These are phyloP conservation scores for Quillaja saponaria DNA, from an alignment of 306 rosid genomes.

Conservation along the genomic window DNA sequence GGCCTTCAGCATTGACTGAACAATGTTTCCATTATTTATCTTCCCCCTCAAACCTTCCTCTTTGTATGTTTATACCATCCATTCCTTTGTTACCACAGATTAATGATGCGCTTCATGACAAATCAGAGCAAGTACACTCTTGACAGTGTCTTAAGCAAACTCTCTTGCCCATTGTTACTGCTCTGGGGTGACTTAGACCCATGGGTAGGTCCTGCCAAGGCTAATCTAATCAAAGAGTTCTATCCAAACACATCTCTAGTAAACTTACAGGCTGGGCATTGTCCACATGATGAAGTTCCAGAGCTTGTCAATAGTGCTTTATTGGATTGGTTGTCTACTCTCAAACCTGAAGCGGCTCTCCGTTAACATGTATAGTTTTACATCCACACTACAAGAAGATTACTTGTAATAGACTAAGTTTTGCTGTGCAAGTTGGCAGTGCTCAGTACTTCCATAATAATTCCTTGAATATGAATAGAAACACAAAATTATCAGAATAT, in stretches of 20 bases:
- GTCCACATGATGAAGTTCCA: slow-evolving; percentile 90
- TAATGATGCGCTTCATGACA: slow-evolving; percentile 83
- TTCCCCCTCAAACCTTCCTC: neutral
- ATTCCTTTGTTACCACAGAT: slow-evolving; percentile 46
- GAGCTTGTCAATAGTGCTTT: slow-evolving; percentile 77
- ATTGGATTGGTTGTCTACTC: slow-evolving; percentile 67
- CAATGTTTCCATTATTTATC: neutral
- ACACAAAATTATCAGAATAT: too few relatives aligned
- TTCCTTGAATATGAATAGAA: too few relatives aligned
- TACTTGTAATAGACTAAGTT: too few relatives aligned
- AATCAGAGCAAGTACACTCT: slow-evolving; percentile 80
- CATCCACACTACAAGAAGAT: too few relatives aligned
- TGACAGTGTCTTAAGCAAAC: slow-evolving; percentile 62
- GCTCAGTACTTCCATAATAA: too few relatives aligned
- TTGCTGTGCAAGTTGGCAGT: too few relatives aligned
- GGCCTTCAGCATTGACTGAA: neutral
- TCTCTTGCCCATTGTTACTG: slow-evolving; percentile 78
- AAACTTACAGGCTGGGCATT: slow-evolving; percentile 85
- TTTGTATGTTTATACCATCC: neutral
- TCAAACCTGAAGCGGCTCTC: slow-evolving; percentile 48
- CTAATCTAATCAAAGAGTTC: slow-evolving; percentile 66
- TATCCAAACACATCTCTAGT: slow-evolving; percentile 77
- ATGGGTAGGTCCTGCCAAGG: slow-evolving; percentile 95
- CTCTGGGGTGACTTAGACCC: slow-evolving; percentile 97
- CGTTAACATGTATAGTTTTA: slow-evolving; percentile 33